Conservation (phyloP, 2,329 filamentous ascomycete species). For the Akanthomyces muscarius region DNA sequence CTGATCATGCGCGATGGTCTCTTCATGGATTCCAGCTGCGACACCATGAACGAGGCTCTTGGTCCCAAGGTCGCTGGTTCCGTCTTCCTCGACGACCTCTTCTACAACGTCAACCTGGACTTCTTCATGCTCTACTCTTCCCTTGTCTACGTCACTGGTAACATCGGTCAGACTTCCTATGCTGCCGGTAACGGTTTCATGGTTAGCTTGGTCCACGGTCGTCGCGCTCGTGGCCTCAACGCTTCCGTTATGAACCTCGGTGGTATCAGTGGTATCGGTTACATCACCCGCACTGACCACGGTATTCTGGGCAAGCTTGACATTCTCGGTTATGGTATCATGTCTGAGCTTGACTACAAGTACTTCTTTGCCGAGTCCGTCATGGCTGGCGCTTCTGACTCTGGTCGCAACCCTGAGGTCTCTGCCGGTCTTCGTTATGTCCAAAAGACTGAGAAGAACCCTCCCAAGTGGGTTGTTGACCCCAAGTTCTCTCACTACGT, state of each 20-base stretch:
- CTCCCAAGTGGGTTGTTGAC: slow-evolving; percentile 17
- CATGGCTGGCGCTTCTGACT: slow-evolving; percentile 15
- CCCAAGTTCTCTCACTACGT: slow-evolving; percentile 20
- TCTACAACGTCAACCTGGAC: slow-evolving; percentile 29
- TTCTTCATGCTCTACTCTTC: slow-evolving; percentile 43
- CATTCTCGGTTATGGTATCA: slow-evolving; percentile 20
- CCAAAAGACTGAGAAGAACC: slow-evolving; percentile 14
- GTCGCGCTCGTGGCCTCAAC: slow-evolving; percentile 26
- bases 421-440: slow-evolving; percentile 16
- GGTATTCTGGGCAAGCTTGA: slow-evolving; percentile 14
- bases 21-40: slow-evolving; percentile 30
- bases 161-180: slow-evolving; percentile 36
- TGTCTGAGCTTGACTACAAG: slow-evolving; percentile 27
- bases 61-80: slow-evolving; percentile 38
- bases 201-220: slow-evolving; percentile 26
- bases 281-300: slow-evolving; percentile 17
- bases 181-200: slow-evolving; percentile 37
- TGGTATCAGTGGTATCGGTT: slow-evolving; percentile 22
- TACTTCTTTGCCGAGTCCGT: slow-evolving; percentile 22
- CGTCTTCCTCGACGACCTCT: slow-evolving; percentile 30
- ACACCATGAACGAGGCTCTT: slow-evolving; percentile 27
- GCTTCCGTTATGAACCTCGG: slow-evolving; percentile 27
- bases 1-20: slow-evolving; percentile 33
- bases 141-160: slow-evolving; percentile 31
- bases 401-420: slow-evolving; percentile 15